phyloP scores from a whole-genome alignment of 805 yeast genomes.

The Clavispora santaluciae region DNA sequence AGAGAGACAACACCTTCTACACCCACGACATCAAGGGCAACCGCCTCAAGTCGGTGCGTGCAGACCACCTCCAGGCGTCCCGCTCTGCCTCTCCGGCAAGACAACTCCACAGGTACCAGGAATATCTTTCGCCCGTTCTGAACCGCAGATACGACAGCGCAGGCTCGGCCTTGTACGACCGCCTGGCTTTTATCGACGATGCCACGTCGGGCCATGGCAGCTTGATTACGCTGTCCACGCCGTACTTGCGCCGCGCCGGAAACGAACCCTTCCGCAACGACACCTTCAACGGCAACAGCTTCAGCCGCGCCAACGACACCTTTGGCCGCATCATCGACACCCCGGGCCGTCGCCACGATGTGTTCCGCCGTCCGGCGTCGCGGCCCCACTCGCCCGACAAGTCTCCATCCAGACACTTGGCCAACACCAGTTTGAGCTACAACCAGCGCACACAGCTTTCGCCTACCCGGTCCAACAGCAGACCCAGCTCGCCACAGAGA shows the following conservation, averaged over 20 bases:
- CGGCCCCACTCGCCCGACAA: constrained; percentile 14
- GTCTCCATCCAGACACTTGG: constrained; percentile 13
- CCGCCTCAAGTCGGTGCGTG: constrained; percentile 14
- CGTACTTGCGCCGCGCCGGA: constrained; percentile 8
- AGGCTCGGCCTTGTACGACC: not conserved
- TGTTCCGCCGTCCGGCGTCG: constrained; percentile 8
- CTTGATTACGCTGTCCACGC: constrained; percentile 15
- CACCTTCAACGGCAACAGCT: constrained; percentile 2
- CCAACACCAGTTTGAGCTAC: constrained; percentile 12
- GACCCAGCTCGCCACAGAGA: constrained; percentile 16
- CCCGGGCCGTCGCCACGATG: not conserved
- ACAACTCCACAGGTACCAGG: not conserved
- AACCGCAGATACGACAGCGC: not conserved
- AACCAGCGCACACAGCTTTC: constrained; percentile 15
- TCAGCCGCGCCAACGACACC: not conserved
- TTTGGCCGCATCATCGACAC: not conserved
- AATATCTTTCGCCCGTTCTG: not conserved
- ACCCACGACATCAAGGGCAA: constrained; percentile 47
- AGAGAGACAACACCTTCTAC: constrained; percentile 37
- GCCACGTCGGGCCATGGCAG: constrained; percentile 4
- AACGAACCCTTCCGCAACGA: constrained; percentile 11
- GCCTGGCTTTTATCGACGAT: constrained; percentile 8
- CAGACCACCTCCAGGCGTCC: constrained; percentile 7
- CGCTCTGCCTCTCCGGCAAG: constrained; percentile 5
- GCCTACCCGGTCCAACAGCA: constrained; percentile 9